phyloP scores from a whole-genome alignment of 164 flowering plant species.

The Umbilicus rupestris region DNA sequence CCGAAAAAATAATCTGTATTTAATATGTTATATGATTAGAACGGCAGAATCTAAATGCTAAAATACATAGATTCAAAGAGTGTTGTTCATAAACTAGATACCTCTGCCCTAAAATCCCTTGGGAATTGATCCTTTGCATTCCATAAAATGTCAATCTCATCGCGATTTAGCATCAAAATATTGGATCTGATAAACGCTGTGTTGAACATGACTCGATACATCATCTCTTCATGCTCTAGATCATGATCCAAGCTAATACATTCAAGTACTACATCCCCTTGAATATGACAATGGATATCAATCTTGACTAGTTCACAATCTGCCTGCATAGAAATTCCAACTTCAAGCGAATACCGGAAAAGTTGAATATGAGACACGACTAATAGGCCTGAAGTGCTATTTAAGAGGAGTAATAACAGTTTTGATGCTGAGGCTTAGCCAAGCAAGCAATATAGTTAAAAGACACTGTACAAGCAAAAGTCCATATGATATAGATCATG shows the following conservation, averaged over 20 bases:
- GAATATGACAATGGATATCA: constrained; percentile 56
- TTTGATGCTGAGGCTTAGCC: no score
- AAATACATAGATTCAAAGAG: neutral
- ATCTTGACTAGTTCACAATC: constrained; percentile 49
- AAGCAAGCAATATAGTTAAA: neutral
- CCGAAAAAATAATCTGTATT: constrained; percentile 50
- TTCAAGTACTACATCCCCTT: constrained; percentile 65
- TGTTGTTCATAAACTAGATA: constrained; percentile 9
- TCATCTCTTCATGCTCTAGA: constrained; percentile 40
- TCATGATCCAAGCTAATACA: constrained; percentile 37
- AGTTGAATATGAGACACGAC: neutral
- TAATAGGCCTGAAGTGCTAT: neutral
- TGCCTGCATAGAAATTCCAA: constrained; percentile 30
- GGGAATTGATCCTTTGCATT: constrained; percentile 45
- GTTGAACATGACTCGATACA: constrained; percentile 62
- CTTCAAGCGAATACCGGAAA: neutral
- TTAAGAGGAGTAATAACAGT: neutral
- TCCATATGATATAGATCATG: neutral
- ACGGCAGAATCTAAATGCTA: neutral
- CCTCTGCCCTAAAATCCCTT: constrained; percentile 56
- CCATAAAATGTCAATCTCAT: constrained; percentile 55
- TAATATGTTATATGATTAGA: constrained; percentile 11
- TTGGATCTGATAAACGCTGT: constrained; percentile 63
- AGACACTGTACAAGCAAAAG: neutral
- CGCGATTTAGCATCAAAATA: constrained; percentile 53